phyloP scores from a whole-genome alignment of 1,284 basidiomycete genomes.

The Cerrena zonata region DNA sequence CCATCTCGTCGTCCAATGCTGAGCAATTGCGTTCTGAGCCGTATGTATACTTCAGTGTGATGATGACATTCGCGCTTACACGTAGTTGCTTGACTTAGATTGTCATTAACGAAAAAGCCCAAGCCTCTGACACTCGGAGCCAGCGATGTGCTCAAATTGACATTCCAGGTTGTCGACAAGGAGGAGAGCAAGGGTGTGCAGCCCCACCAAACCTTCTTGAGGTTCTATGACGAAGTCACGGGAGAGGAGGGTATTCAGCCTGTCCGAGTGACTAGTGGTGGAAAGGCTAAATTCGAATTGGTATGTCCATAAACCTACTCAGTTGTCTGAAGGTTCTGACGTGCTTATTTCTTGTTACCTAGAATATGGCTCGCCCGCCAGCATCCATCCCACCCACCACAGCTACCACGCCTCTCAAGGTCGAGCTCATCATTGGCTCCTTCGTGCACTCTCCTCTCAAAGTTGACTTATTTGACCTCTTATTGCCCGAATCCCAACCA shows the following conservation, averaged over 20 bases:
- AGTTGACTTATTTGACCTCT: conserved; percentile 60
- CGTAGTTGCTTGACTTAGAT: conserved; percentile 29
- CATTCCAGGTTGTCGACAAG: conserved; percentile 68
- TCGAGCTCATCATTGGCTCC: conserved; percentile 66
- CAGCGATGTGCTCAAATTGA: conserved; percentile 64
- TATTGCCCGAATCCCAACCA: conserved; percentile 57
- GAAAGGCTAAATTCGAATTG: conserved; percentile 80
- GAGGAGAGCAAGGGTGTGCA: conserved; percentile 60
- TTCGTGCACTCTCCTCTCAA: conserved; percentile 58
- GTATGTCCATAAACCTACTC: conserved; percentile 48
- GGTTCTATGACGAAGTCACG: conserved; percentile 70
- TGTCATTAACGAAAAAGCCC: conserved; percentile 43
- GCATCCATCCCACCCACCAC: conserved; percentile 64
- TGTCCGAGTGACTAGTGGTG: conserved; percentile 63
- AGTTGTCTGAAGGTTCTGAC: not conserved
- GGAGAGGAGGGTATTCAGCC: conserved; percentile 81
- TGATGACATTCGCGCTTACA: conserved; percentile 6
- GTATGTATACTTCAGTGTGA: conserved; percentile 37
- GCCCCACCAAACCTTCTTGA: conserved; percentile 81
- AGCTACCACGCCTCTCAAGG: conserved; percentile 47
- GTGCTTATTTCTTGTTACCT: conserved; percentile 1
- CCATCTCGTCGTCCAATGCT: conserved; percentile 48
- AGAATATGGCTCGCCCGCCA: conserved; percentile 71
- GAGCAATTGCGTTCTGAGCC: conserved; percentile 54
- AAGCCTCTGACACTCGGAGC: conserved; percentile 44